Conservation (phyloP, 305 asterid species). For the Fraxinus velutina region DNA sequence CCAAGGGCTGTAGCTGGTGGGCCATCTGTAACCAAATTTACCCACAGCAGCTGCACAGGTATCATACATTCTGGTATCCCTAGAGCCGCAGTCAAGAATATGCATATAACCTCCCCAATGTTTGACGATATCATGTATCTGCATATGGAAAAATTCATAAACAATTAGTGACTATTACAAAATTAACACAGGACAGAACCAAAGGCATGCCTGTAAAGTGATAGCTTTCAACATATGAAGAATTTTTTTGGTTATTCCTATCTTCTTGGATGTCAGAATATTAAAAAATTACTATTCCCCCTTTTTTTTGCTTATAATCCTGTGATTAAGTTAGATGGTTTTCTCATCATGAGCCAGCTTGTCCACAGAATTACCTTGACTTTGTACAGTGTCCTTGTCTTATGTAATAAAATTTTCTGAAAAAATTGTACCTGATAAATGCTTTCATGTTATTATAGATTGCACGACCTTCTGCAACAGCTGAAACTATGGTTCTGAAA, state of each 20-base stretch:
- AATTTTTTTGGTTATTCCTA: not conserved
- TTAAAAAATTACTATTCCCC: not conserved
- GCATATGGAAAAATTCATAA: conserved; percentile 18
- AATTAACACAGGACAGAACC: not conserved
- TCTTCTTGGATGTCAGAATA: not conserved
- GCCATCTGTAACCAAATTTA: conserved; percentile 88
- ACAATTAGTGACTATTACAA: not conserved
- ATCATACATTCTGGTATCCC: conserved; percentile 88
- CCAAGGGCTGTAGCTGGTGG: conserved; percentile 98
- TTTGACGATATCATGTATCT: conserved; percentile 96
- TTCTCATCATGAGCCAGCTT: not conserved
- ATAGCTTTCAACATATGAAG: not conserved
- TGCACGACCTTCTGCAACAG: conserved; percentile 87
- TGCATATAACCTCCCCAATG: conserved; percentile 83
- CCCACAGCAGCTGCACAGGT: conserved; percentile 94
- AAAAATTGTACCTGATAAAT: conserved; percentile 62
- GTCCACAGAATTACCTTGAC: not conserved
- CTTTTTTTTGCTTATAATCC: not conserved
- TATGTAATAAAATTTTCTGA: not conserved
- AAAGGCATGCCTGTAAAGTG: not conserved
- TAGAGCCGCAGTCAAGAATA: conserved; percentile 79
- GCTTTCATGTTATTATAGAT: conserved; percentile 97
- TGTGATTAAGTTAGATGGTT: not conserved
- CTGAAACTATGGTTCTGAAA: conserved; percentile 87
- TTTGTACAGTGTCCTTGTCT: not conserved